A percentile compares a stretch with the other conserved stretches of the same genome.
phyloP scores from a whole-genome alignment of 2,329 filamentous ascomycete genomes.

The Fusarium nelsonii region DNA sequence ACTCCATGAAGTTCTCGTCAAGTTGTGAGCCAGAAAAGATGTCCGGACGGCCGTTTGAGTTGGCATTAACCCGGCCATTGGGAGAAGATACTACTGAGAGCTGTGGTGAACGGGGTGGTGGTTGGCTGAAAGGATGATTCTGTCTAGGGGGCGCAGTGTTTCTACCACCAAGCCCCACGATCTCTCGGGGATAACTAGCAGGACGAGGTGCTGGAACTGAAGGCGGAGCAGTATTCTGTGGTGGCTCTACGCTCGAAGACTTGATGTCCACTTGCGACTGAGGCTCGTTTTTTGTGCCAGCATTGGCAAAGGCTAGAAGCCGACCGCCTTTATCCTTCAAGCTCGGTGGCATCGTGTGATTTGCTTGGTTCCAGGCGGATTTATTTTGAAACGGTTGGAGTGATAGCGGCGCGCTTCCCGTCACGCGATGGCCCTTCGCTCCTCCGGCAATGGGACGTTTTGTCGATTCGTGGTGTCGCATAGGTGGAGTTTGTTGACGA shows the following conservation, averaged over 20 bases:
- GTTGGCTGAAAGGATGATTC: slow-evolving; percentile 42
- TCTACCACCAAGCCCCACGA: slow-evolving; percentile 54
- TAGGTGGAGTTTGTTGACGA: slow-evolving; percentile 21
- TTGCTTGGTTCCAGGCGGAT: background rate
- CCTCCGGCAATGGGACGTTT: slow-evolving; percentile 28
- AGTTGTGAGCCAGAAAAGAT: slow-evolving; percentile 57
- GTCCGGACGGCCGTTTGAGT: slow-evolving; percentile 38
- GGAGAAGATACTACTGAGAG: slow-evolving; percentile 37
- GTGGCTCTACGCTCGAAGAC: slow-evolving; percentile 36
- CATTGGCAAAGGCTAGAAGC: slow-evolving; percentile 51
- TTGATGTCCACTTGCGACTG: slow-evolving; percentile 39
- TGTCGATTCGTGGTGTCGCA: slow-evolving; percentile 30
- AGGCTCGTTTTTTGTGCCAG: slow-evolving; percentile 36
- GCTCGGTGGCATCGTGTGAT: slow-evolving; percentile 47
- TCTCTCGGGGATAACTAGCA: slow-evolving; percentile 52
- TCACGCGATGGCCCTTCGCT: slow-evolving; percentile 14
- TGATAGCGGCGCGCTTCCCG: slow-evolving; percentile 10
- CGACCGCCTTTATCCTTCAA: slow-evolving; percentile 51
- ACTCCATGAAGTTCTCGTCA: slow-evolving; percentile 56
- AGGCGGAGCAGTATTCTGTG: slow-evolving; percentile 26
- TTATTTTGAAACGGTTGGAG: slow-evolving; percentile 1
- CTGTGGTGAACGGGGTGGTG: slow-evolving; percentile 42
- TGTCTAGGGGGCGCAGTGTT: slow-evolving; percentile 48
- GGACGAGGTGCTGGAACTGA: slow-evolving; percentile 46
- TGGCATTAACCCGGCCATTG: slow-evolving; percentile 30